Percentiles rank a stretch among this genome's conserved stretches.
These are phyloP conservation scores for Telopea speciosissima DNA, from an alignment of 177 flowering plant species.

Conservation along the genomic window DNA sequence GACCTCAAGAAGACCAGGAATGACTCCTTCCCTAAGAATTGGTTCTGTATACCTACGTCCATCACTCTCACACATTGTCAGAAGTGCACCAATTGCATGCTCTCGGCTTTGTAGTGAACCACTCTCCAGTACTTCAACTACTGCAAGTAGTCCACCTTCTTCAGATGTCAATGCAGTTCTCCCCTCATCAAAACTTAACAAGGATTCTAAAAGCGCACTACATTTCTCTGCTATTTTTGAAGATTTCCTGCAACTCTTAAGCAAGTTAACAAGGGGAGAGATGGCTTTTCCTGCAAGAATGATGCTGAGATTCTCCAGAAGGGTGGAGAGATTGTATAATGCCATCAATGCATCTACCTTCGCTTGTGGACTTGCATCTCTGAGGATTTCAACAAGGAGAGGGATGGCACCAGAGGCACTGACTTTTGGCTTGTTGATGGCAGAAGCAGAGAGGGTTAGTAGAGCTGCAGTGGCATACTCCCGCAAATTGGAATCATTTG, in stretches of 20 bases:
- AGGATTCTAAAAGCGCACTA: conserved; percentile 59
- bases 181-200: conserved; percentile 62
- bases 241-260: conserved; percentile 59
- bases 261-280: conserved; percentile 47
- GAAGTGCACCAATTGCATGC: too few relatives aligned
- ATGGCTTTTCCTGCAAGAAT: conserved; percentile 56
- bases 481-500: conserved; percentile 35
- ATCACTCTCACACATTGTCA: too few relatives aligned
- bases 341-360: conserved; percentile 70
- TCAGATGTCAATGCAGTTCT: conserved; percentile 57
- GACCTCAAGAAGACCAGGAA: conserved; percentile 88
- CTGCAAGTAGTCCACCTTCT: conserved; percentile 78
- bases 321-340: conserved; percentile 75
- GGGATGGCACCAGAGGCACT: too few relatives aligned
- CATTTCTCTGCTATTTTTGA: conserved; percentile 78
- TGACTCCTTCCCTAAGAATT: too few relatives aligned
- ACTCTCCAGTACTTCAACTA: too few relatives aligned
- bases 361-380: conserved; percentile 58
- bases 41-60: too few relatives aligned
- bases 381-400: conserved; percentile 66
- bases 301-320: conserved; percentile 32
- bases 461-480: conserved; percentile 77
- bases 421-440: conserved; percentile 58
- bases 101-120: too few relatives aligned
- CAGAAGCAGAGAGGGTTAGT: conserved; percentile 78